Evolutionary conservation across 306 rosid species (phyloP), one percentile per base, ranked within the genome.

Genomic region (Elaeagnus macrophylla): DNA sequence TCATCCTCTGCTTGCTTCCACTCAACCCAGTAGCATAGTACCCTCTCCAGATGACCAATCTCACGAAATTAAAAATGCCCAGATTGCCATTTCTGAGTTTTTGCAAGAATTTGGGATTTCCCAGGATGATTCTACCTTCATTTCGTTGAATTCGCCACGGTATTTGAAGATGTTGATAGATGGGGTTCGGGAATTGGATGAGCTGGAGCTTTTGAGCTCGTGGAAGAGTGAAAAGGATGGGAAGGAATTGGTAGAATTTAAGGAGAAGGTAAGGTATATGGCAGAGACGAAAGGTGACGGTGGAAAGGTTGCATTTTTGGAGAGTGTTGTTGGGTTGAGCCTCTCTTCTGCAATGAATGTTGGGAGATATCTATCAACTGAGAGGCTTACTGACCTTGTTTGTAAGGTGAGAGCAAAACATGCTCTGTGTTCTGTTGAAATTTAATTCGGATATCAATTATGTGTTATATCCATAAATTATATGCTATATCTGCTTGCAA

Each of bases 301-400:
- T 10, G 96, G 95, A 0, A 86, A 91, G 66, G 82, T 86, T 43
- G 91, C 89, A 3, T 79, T 79, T 61, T 55, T 86, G 75, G 97
- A 86, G 86, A 78, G 86, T 65, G 68, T 68, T 3, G 77, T 80
- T 0, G 95, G 89, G 16, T 75, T 91, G 70, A 74, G 74, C 54
- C 75, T 84, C 14, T 72, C 91, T 73, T 82, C 85, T 7, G 94
- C 97, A 45, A 83, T 86, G 83, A 76, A 86, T 61, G 74, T 86
- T 42, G 80, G 94, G 2, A 72, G 86, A 45, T 72, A 91, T 67
- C 81, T 82, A 18, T 76, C 89, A 0, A 42, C 75, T 5, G 75
- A 78, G 69, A 66, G 82, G 12, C 83, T 91, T 16, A 72, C 81
- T 5, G 51, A 76, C 51, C 94, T 90, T 49, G 67, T 83, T 17